phyloP scores from a whole-genome alignment of 2,329 filamentous ascomycete species.

The Ophiosphaerella narmari region DNA sequence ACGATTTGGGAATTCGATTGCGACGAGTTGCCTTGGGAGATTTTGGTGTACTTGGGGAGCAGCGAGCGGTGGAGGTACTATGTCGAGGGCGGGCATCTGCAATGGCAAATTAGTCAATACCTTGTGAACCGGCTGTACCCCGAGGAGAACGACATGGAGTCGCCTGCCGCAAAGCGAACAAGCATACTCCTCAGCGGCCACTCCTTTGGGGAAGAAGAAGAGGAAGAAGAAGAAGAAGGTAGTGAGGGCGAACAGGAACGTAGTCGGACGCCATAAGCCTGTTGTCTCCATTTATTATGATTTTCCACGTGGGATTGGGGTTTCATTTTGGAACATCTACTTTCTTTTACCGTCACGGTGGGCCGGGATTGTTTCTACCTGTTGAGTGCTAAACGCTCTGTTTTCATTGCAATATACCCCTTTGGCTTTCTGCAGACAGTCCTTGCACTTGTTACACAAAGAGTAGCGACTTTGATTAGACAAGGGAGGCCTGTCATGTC shows the following conservation, averaged over 20 bases:
- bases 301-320: no score
- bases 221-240: no score
- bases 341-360: not conserved
- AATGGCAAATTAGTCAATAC: constrained; percentile 17
- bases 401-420: constrained; percentile 1
- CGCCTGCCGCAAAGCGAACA: constrained; percentile 3
- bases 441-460: constrained; percentile 1
- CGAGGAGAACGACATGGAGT: constrained; percentile 7
- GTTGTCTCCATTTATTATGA: not conserved
- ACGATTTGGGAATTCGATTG: constrained; percentile 21
- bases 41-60: constrained; percentile 18
- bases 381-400: no score
- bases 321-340: no score
- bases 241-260: not conserved
- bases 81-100: constrained; percentile 11
- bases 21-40: constrained; percentile 20
- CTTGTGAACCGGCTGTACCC: constrained; percentile 15
- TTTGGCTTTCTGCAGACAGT: constrained; percentile 5
- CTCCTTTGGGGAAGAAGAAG: no score
- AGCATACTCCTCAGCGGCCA: constrained; percentile 6
- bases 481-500: not conserved
- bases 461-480: not conserved
- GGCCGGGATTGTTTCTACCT: not conserved
- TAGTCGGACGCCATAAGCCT: not conserved
- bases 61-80: constrained; percentile 19